Percentiles rank a stretch among this genome's conserved stretches.
These are phyloP conservation scores for Nicotiana attenuata DNA, from an alignment of 257 asterid species.

Conservation along the genomic window DNA sequence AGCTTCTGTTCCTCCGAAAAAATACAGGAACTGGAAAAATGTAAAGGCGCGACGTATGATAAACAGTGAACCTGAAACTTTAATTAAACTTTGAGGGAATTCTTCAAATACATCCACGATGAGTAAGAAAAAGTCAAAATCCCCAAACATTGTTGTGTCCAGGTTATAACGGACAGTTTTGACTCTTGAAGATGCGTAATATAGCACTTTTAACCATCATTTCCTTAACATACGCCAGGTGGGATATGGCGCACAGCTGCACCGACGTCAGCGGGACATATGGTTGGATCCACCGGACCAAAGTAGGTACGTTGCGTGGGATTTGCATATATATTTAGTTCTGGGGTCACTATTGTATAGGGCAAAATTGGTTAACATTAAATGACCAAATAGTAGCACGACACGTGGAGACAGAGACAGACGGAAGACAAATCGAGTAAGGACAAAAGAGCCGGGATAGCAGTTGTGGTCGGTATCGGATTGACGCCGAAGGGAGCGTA, in stretches of 20 bases:
- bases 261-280: not conserved
- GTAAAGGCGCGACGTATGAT: not conserved
- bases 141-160: not conserved
- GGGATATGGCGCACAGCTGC: not conserved
- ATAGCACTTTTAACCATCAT: not conserved
- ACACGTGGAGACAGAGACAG: too few relatives aligned
- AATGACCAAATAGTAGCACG: too few relatives aligned
- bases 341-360: too few relatives aligned
- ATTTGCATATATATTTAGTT: too few relatives aligned
- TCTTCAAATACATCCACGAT: not conserved
- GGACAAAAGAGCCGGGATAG: too few relatives aligned
- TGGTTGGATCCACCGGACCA: too few relatives aligned
- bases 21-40: not conserved
- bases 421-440: too few relatives aligned
- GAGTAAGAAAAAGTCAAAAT: not conserved
- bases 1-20: not conserved
- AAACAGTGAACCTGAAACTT: slow-evolving; percentile 18
- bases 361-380: too few relatives aligned
- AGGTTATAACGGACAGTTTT: not conserved
- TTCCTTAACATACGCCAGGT: slow-evolving; percentile 14
- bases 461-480: too few relatives aligned
- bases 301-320: too few relatives aligned
- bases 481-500: too few relatives aligned
- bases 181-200: slow-evolving; percentile 16
- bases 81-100: not conserved